Evolutionary conservation across 805 yeast genomes (phyloP), one percentile per base, ranked within the genome.

Genomic region (Candida takata): DNA sequence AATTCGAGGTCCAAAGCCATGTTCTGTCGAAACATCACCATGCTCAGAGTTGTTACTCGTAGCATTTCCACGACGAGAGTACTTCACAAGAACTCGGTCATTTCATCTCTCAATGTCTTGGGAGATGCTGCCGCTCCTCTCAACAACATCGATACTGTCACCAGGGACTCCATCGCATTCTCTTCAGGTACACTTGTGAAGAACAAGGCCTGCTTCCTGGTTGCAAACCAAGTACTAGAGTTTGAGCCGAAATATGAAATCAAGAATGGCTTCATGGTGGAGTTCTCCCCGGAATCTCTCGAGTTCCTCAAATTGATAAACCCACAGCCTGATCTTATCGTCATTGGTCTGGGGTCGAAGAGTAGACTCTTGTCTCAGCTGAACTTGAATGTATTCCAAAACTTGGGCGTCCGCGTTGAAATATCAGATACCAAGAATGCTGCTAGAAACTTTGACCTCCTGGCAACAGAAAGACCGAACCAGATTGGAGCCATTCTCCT

Each of bases 381-480:
- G 8, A 78, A 80, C 33, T 62, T 71, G 32, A 55, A 59, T 27
- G 58, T 53, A 40, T 65, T 84, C 39, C 66, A 69, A 18, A 55
- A 62, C 6, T 57, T 79, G 39, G 95, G 95, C 0, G 72, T 83
- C n/a, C 79, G 77, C 49, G 52, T 77, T 14, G 92, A 84, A 48
- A 62, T 79, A 4, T 71, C 84, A 20, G 82, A 77, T 51, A 80
- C 79, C 4, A 66, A 65, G 43, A 72, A 72, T 45, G 83, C 85
- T 1, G 88, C 83, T 10, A 70, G 73, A 43, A 77, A 72, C 42
- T 85, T 72, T 58, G 90, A 84, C 49, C 58, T 84, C 29, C 59
- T 84, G 40, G 87, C 90, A 1, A 82, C 90, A 0, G 95, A 85
- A 52, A 65, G 95, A 45, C 85, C 88, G 0, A 62, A 67, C 18